phyloP scores from a whole-genome alignment of 768 basidiomycete genomes.

The Amanita rubescens region DNA sequence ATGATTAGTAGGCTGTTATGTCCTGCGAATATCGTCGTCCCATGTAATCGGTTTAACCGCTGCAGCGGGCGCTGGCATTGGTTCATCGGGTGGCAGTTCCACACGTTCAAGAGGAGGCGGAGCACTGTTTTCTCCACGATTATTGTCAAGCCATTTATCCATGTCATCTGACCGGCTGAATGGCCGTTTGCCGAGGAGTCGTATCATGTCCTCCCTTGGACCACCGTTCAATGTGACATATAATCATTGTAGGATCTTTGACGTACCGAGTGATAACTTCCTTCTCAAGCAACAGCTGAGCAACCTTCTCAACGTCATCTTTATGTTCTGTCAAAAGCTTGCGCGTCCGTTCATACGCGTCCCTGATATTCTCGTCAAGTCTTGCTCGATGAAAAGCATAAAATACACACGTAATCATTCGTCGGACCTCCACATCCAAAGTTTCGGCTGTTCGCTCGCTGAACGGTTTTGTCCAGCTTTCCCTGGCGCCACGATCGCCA shows the following conservation, averaged over 20 bases:
- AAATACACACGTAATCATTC: constrained; percentile 74
- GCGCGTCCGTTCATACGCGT: constrained; percentile 79
- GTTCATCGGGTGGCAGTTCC: constrained; percentile 26
- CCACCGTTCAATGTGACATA: constrained; percentile 2
- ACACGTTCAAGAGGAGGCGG: constrained; percentile 52
- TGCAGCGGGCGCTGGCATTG: constrained; percentile 43
- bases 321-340: constrained; percentile 74
- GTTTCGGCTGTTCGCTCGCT: constrained; percentile 96
- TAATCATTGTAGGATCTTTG: constrained; percentile 1
- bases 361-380: constrained; percentile 26
- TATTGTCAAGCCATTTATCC: constrained; percentile 94
- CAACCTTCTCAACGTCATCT: constrained; percentile 90
- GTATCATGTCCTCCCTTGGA: constrained; percentile 79
- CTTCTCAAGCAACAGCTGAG: constrained; percentile 82
- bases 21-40: neutral
- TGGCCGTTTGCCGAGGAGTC: constrained; percentile 74
- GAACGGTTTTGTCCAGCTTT: constrained; percentile 95
- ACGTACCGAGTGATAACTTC: constrained; percentile 89
- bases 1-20: neutral
- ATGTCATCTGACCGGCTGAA: constrained; percentile 83
- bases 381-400: constrained; percentile 1
- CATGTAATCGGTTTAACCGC: constrained; percentile 25
- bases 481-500: constrained; percentile 74
- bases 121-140: constrained; percentile 57
- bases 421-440: constrained; percentile 85